Percentiles rank a stretch among this genome's conserved stretches.
Conservation (phyloP, 2,329 filamentous ascomycete species). For the Paradendryphiella salina region DNA sequence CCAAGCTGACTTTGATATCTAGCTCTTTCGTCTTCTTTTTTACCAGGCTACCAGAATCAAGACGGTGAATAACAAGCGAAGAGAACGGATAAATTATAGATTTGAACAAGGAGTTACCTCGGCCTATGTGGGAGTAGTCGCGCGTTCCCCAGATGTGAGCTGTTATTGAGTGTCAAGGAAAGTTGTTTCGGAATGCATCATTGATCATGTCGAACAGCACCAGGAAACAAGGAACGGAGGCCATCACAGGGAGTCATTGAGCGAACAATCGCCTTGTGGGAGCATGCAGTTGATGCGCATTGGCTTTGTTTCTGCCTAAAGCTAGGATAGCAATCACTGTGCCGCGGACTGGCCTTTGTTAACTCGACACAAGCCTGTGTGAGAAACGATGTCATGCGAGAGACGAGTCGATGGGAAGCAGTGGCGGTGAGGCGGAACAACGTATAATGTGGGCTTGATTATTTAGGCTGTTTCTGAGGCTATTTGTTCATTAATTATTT, state of each 20-base stretch:
- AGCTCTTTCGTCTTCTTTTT: background rate
- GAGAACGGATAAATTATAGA: background rate
- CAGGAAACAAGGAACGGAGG: constrained; percentile 14
- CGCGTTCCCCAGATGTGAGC: constrained; percentile 19
- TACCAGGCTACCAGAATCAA: background rate
- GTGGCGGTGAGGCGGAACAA: too few species aligned
- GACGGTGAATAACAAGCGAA: background rate
- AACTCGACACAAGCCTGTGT: background rate
- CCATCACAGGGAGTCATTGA: background rate
- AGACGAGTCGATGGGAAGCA: too few species aligned
- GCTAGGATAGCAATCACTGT: constrained; percentile 15
- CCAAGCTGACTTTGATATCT: background rate
- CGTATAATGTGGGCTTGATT: too few species aligned
- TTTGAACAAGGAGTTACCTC: background rate
- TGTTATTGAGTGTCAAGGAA: constrained; percentile 20
- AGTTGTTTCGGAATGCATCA: constrained; percentile 29
- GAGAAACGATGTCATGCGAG: background rate
- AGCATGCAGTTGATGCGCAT: constrained; percentile 20
- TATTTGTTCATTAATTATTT: background rate
- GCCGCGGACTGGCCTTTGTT: constrained; percentile 21
- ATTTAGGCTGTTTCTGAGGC: too few species aligned
- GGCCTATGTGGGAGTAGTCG: constrained; percentile 11
- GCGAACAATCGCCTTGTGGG: constrained; percentile 25
- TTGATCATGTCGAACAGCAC: constrained; percentile 13
- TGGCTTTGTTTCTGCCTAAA: constrained; percentile 23